Percentiles rank a stretch among this genome's conserved stretches.
These are phyloP conservation scores for Populus pruinosa DNA, from an alignment of 345 rosid species.

Conservation along the genomic window DNA sequence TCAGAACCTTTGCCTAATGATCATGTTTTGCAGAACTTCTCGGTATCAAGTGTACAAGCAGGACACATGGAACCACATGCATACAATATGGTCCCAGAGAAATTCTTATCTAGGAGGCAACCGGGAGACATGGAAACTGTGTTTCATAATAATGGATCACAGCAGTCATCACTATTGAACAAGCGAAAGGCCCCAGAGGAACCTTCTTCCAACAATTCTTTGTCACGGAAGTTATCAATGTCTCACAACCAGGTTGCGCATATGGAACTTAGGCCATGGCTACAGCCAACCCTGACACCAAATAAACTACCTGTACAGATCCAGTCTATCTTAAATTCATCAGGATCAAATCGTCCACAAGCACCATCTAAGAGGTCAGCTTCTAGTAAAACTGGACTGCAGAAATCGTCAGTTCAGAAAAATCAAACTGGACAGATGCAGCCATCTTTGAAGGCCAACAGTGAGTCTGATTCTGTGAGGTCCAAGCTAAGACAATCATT, in stretches of 20 bases:
- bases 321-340: constrained; percentile 34
- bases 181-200: constrained; percentile 65
- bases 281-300: constrained; percentile 44
- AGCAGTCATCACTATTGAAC: constrained; percentile 32
- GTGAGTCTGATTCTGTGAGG: constrained; percentile 66
- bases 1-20: constrained; percentile 14
- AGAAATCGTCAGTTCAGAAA: constrained; percentile 33
- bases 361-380: constrained; percentile 42
- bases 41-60: constrained; percentile 26
- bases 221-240: constrained; percentile 25
- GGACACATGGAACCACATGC: constrained; percentile 18
- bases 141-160: constrained; percentile 28
- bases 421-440: constrained; percentile 42
- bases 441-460: constrained; percentile 33
- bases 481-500: constrained; percentile 79
- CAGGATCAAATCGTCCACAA: constrained; percentile 40
- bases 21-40: constrained; percentile 18
- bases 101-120: constrained; percentile 27
- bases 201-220: constrained; percentile 27
- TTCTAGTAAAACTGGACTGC: constrained; percentile 42
- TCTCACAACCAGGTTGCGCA: constrained; percentile 57
- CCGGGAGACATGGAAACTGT: constrained; percentile 29
- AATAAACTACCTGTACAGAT: constrained; percentile 29
- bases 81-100: constrained; percentile 25
- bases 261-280: constrained; percentile 79